phyloP scores from a whole-genome alignment of 148 eudicot species.

The Fallopia convolvulus region DNA sequence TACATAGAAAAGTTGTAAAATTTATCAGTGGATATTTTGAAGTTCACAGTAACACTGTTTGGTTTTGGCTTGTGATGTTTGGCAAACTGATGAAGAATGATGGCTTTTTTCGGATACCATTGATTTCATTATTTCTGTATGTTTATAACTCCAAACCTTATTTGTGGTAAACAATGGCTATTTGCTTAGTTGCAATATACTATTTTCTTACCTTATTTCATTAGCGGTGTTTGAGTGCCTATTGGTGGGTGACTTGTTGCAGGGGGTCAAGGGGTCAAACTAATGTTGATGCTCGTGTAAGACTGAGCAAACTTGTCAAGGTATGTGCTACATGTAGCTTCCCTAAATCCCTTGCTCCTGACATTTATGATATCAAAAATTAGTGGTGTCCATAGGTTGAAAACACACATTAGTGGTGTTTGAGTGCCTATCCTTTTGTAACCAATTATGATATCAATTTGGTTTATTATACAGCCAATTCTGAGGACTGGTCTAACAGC shows the following conservation, averaged over 20 bases:
- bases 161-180: neutral
- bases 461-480: conserved; percentile 36
- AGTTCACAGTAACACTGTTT: neutral
- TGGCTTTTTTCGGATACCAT: neutral
- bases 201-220: neutral
- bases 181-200: neutral
- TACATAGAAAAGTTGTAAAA: neutral
- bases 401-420: neutral
- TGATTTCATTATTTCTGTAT: neutral
- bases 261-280: conserved; percentile 54
- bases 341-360: neutral
- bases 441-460: neutral
- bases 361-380: too few relatives aligned
- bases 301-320: conserved; percentile 50
- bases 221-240: neutral
- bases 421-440: neutral
- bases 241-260: conserved; percentile 11
- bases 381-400: neutral
- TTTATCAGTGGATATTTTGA: neutral
- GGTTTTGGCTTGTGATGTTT: neutral
- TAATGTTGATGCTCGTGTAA: conserved; percentile 24
- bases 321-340: conserved; percentile 23
- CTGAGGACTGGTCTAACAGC: conserved; percentile 22
- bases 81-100: neutral
- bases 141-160: neutral